Evolutionary conservation across 1,139 yeast genomes (phyloP).

Genomic region (Hemisphaericaspora xylanilytica): DNA sequence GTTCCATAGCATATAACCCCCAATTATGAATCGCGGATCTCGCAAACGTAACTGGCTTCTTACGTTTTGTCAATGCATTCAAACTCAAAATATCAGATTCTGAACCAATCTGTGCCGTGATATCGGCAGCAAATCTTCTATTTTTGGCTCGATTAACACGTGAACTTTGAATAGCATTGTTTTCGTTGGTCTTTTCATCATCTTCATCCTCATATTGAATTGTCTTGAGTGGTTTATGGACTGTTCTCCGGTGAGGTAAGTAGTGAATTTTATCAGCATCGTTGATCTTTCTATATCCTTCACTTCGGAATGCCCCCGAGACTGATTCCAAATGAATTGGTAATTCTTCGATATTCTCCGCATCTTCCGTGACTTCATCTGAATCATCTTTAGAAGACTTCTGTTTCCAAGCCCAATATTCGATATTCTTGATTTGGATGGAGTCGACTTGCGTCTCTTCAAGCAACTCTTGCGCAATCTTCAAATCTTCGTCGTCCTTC

Average conservation of each 20-base stretch:
- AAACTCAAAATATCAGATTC: conserved; percentile 80
- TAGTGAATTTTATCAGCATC: conserved; percentile 74
- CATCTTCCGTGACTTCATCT: conserved; percentile 26
- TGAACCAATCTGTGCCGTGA: conserved; percentile 77
- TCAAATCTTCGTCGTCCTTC: conserved; percentile 74
- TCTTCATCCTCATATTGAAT: conserved; percentile 58
- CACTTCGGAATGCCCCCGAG: conserved; percentile 68
- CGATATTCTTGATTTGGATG: conserved; percentile 33
- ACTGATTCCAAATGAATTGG: conserved; percentile 40
- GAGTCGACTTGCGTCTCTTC: conserved; percentile 22
- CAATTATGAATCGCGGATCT: conserved; percentile 96
- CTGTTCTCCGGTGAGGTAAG: conserved; percentile 68
- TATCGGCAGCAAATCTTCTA: conserved; percentile 88
- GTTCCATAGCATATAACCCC: conserved; percentile 96
- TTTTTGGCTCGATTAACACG: conserved; percentile 87
- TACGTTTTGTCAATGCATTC: conserved; percentile 78
- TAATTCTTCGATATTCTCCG: conserved; percentile 30
- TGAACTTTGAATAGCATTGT: conserved; percentile 54
- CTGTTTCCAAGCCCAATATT: conserved; percentile 71
- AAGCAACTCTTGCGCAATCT: conserved; percentile 48
- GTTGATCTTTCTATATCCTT: conserved; percentile 71
- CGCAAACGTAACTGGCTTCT: conserved; percentile 93
- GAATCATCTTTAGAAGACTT: conserved; percentile 28
- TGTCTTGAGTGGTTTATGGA: conserved; percentile 55
- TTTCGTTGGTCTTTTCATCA: conserved; percentile 27